Percentiles rank a stretch among this genome's conserved stretches.
Conservation (phyloP, 257 asterid genomes). For the Nemophila menziesii region DNA sequence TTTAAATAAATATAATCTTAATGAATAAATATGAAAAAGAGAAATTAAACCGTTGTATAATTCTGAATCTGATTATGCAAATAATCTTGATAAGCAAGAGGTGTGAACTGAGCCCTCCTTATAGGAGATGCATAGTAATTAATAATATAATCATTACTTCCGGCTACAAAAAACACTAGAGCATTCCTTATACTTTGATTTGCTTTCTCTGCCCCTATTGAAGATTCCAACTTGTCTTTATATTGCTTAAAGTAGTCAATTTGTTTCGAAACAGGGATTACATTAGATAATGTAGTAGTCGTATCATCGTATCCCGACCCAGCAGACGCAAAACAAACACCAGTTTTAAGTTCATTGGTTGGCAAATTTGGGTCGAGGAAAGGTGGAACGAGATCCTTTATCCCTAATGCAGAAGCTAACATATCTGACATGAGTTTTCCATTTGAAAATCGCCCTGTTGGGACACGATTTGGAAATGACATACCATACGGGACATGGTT, state of each 20-base stretch:
- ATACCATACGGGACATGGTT: constrained; percentile 16
- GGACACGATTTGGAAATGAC: constrained; percentile 7
- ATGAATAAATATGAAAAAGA: too few relatives aligned
- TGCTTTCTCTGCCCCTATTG: constrained; percentile 6
- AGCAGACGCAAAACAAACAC: constrained; percentile 18
- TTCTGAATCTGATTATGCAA: too few relatives aligned
- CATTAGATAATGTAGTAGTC: constrained; percentile 6
- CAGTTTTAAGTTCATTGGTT: constrained; percentile 6
- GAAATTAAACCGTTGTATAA: too few relatives aligned
- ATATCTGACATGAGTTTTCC: constrained; percentile 18
- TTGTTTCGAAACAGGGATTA: too few relatives aligned
- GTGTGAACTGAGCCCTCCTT: too few relatives aligned
- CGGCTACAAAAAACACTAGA: constrained; percentile 1
- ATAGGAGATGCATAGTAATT: too few relatives aligned
- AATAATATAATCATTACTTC: too few relatives aligned
- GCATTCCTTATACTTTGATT: constrained; percentile 6
- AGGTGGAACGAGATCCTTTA: constrained; percentile 18
- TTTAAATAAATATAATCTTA: too few relatives aligned
- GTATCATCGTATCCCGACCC: constrained; percentile 20
- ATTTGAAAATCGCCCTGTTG: constrained; percentile 16
- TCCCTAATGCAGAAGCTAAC: constrained; percentile 5
- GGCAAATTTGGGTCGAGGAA: constrained; percentile 9
- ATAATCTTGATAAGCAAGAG: too few relatives aligned
- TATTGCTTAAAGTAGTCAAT: too few relatives aligned
- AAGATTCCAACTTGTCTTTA: background rate